Percentiles rank a stretch among this genome's conserved stretches.
Conservation (phyloP, 2,329 filamentous ascomycete genomes). For the Paraphoma chrysanthemicola region DNA sequence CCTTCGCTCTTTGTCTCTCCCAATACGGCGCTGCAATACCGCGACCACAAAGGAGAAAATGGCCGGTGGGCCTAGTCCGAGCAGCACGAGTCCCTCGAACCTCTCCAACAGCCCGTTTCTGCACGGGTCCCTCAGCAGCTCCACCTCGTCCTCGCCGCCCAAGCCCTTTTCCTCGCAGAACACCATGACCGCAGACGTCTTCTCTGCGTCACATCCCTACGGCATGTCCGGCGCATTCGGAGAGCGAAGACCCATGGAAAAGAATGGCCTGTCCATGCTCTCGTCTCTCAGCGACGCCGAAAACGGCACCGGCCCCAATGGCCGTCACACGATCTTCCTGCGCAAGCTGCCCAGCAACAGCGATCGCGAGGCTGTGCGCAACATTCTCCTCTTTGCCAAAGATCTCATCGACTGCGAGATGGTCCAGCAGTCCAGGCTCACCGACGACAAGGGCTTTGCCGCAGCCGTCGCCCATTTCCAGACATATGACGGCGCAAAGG, state of each 20-base stretch:
- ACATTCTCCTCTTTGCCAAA: conserved; percentile 70
- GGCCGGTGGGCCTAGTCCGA: conserved; percentile 51
- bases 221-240: conserved; percentile 49
- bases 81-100: conserved; percentile 50
- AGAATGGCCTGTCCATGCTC: conserved; percentile 43
- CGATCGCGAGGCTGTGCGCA: conserved; percentile 64
- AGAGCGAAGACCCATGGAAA: conserved; percentile 49
- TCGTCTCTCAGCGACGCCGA: conserved; percentile 44
- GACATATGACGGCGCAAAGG: conserved; percentile 63
- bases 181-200: conserved; percentile 51
- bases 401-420: conserved; percentile 67
- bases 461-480: conserved; percentile 67
- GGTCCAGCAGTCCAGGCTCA: conserved; percentile 57
- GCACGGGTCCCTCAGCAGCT: conserved; percentile 49
- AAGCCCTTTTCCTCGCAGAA: conserved; percentile 43
- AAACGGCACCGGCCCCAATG: conserved; percentile 28
- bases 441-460: conserved; percentile 63
- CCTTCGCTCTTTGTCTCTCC: conserved; percentile 40
- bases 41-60: conserved; percentile 46
- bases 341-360: conserved; percentile 67
- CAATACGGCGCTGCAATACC: conserved; percentile 31
- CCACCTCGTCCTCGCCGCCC: conserved; percentile 49
- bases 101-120: conserved; percentile 49
- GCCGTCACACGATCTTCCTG: conserved; percentile 57
- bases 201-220: conserved; percentile 49